A percentile compares a stretch with the other conserved stretches of the same genome.
phyloP scores from a whole-genome alignment of 345 rosid genomes.

The Kernera saxatilis region DNA sequence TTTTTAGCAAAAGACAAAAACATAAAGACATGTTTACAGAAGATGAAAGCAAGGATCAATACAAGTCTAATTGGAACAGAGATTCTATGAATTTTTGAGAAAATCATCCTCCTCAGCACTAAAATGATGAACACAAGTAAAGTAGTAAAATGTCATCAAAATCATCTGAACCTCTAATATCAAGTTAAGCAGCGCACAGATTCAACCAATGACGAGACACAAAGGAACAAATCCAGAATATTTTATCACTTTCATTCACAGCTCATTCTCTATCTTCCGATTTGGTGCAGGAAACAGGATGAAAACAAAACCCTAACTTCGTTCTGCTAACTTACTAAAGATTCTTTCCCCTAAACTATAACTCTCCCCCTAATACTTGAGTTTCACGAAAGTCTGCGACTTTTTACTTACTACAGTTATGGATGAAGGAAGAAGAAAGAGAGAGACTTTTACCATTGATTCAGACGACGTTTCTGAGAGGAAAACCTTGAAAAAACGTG shows the following conservation, averaged over 20 bases:
- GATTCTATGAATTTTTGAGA: neutral
- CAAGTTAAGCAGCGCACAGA: neutral
- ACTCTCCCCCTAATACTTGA: neutral
- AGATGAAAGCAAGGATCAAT: neutral
- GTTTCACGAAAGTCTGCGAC: neutral
- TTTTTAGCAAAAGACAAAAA: neutral
- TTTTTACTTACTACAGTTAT: neutral
- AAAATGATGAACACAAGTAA: neutral
- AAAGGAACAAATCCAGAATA: neutral
- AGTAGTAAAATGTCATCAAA: neutral
- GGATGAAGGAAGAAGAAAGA: neutral
- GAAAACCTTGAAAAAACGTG: constrained; percentile 28
- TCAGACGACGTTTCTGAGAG: constrained; percentile 5
- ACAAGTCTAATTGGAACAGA: neutral
- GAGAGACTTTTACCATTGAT: constrained; percentile 1
- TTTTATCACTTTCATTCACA: neutral
- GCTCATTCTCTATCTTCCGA: neutral
- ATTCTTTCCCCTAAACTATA: neutral
- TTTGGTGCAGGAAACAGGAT: neutral
- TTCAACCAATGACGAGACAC: neutral
- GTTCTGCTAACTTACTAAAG: neutral
- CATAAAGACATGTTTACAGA: neutral
- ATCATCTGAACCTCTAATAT: neutral
- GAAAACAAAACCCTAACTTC: neutral
- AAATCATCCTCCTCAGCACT: no score